A percentile compares a stretch with the other conserved stretches of the same genome.
Conservation (phyloP, 345 rosid genomes). For the Acer campestre region DNA sequence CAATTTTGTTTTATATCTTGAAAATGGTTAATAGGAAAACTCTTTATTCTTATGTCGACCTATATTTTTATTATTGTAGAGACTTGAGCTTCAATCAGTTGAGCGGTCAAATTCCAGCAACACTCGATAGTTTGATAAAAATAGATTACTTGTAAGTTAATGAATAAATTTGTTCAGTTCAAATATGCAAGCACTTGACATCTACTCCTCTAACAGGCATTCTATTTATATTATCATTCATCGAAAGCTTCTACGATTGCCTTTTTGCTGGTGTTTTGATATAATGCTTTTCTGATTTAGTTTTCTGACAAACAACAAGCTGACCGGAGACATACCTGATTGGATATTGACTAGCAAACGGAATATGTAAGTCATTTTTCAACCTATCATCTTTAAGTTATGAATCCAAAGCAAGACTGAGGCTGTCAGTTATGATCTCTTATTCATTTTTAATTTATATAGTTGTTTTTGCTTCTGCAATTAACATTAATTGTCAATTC, state of each 20-base stretch:
- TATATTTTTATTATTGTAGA: conserved; percentile 35
- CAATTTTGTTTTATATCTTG: neutral
- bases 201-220: neutral
- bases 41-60: neutral
- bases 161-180: neutral
- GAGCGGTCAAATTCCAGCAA: conserved; percentile 51
- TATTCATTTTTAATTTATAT: neutral
- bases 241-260: neutral
- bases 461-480: neutral
- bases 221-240: no score
- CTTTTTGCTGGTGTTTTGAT: neutral
- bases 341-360: conserved; percentile 39
- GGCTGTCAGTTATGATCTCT: neutral
- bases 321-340: conserved; percentile 36
- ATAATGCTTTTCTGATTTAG: conserved; percentile 33
- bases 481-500: neutral
- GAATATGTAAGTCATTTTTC: conserved; percentile 43
- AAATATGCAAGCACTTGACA: neutral
- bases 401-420: no score
- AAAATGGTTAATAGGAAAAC: neutral
- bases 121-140: conserved; percentile 12
- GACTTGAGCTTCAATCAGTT: conserved; percentile 82
- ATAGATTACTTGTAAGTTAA: conserved; percentile 50
- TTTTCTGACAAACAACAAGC: conserved; percentile 45
- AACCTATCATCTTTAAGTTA: neutral